Conservation (phyloP, 768 basidiomycete genomes). For the Suillus subaureus region DNA sequence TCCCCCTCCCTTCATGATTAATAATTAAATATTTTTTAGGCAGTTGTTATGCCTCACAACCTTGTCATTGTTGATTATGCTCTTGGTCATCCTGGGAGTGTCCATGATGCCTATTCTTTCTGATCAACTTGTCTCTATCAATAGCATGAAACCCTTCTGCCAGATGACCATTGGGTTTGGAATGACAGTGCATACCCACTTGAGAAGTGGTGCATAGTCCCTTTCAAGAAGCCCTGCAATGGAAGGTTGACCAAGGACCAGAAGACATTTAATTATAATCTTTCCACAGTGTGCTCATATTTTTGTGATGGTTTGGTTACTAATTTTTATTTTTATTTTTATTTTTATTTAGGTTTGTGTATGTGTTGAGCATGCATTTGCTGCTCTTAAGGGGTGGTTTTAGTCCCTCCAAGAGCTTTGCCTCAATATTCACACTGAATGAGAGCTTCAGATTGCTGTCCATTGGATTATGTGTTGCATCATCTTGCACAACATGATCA, state of each 20-base stretch:
- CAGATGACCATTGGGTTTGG: constrained; percentile 4
- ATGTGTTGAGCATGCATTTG: too few relatives aligned
- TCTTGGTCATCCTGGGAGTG: constrained; percentile 11
- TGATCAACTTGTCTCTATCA: background rate
- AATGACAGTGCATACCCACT: too few relatives aligned
- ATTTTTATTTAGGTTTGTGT: too few relatives aligned
- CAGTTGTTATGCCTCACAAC: constrained; percentile 11
- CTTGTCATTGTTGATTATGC: constrained; percentile 12
- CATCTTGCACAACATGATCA: constrained; percentile 12
- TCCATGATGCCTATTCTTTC: constrained; percentile 14
- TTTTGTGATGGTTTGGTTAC: too few relatives aligned
- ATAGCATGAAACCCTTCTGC: constrained; percentile 1
- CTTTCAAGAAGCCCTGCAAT: too few relatives aligned
- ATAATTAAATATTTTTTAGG: background rate
- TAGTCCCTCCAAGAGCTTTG: constrained; percentile 5
- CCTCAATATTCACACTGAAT: constrained; percentile 1
- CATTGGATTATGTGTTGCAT: constrained; percentile 7
- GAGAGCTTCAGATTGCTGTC: constrained; percentile 4
- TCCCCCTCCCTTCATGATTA: background rate
- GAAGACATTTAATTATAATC: too few relatives aligned
- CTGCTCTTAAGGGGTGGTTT: background rate
- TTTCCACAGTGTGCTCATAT: too few relatives aligned
- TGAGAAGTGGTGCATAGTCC: too few relatives aligned
- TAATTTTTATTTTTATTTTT: too few relatives aligned
- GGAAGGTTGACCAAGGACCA: too few relatives aligned